phyloP scores from a whole-genome alignment of 352 stramenopile genomes.

The Discostella stelligera region DNA sequence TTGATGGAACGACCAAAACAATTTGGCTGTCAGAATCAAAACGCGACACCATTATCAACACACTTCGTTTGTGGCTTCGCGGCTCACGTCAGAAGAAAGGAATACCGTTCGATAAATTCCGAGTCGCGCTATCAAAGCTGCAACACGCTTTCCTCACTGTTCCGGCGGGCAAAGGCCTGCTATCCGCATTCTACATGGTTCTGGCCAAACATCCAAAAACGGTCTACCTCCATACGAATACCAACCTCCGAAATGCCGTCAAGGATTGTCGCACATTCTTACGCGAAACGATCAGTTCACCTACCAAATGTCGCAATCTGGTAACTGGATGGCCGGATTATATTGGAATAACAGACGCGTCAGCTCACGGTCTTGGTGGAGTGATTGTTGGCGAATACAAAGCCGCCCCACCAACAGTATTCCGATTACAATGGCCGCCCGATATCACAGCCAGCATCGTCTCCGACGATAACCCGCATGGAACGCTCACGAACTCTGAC shows the following conservation, averaged over 20 bases:
- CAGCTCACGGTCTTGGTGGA: slow-evolving; percentile 3
- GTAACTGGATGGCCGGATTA: neutral
- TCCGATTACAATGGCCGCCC: slow-evolving; percentile 28
- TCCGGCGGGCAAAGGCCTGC: too few relatives aligned
- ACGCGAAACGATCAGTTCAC: neutral
- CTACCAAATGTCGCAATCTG: neutral
- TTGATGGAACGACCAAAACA: too few relatives aligned
- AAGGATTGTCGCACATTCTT: neutral
- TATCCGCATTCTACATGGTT: too few relatives aligned
- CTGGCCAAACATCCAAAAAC: too few relatives aligned
- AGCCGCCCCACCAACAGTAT: slow-evolving; percentile 9
- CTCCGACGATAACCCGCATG: slow-evolving; percentile 1
- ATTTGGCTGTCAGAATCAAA: too few relatives aligned
- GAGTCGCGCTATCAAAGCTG: too few relatives aligned
- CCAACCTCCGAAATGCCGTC: neutral
- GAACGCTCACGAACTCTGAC: slow-evolving; percentile 35
- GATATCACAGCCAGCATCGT: slow-evolving; percentile 15
- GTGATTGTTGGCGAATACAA: neutral
- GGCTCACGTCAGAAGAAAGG: too few relatives aligned
- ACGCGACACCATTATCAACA: too few relatives aligned
- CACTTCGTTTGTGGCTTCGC: too few relatives aligned
- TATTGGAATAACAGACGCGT: slow-evolving; percentile 6
- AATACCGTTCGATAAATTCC: too few relatives aligned
- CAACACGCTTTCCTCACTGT: too few relatives aligned
- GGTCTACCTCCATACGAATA: too few relatives aligned